A percentile compares a stretch with the other conserved stretches of the same genome.
Evolutionary conservation across 768 basidiomycete species (phyloP).

Genomic region (Panaeolus cyanescens): DNA sequence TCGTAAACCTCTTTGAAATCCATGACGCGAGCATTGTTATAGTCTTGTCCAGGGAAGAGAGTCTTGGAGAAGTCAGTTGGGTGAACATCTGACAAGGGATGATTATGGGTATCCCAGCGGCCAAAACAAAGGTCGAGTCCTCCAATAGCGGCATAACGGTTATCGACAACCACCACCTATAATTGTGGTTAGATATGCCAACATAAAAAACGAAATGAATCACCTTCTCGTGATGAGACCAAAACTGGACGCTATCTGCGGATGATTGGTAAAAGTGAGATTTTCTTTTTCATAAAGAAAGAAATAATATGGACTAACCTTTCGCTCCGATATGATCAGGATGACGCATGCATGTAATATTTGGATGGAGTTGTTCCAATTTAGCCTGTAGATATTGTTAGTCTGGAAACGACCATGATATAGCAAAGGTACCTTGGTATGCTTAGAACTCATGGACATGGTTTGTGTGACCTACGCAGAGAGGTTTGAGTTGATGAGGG

Average conservation of each 20-base stretch:
- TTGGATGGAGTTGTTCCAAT: slow-evolving; percentile 82
- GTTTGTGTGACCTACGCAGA: slow-evolving; percentile 76
- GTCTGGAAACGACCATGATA: background rate
- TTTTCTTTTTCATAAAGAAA: background rate
- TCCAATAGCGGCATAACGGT: slow-evolving; percentile 83
- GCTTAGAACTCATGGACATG: slow-evolving; percentile 85
- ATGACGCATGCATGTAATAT: slow-evolving; percentile 88
- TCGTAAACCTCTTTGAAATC: slow-evolving; percentile 86
- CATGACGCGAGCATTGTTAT: slow-evolving; percentile 85
- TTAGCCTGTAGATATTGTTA: slow-evolving; percentile 45
- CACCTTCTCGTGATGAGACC: slow-evolving; percentile 91
- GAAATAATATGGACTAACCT: slow-evolving; percentile 33
- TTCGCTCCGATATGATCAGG: slow-evolving; percentile 88
- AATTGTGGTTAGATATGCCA: background rate
- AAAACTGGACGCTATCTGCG: slow-evolving; percentile 77
- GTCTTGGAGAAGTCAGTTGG: slow-evolving; percentile 81
- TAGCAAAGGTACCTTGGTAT: slow-evolving; percentile 61
- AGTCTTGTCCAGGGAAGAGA: slow-evolving; percentile 93
- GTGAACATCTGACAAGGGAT: slow-evolving; percentile 91
- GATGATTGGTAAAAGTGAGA: background rate
- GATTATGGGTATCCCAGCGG: slow-evolving; percentile 92
- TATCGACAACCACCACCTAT: slow-evolving; percentile 81
- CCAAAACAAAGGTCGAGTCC: slow-evolving; percentile 97
- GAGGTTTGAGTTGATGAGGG: background rate
- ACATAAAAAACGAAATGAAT: background rate